Evolutionary conservation across 345 rosid genomes (phyloP), one percentile per base, ranked within the genome.

Genomic region (Populus tremula): DNA sequence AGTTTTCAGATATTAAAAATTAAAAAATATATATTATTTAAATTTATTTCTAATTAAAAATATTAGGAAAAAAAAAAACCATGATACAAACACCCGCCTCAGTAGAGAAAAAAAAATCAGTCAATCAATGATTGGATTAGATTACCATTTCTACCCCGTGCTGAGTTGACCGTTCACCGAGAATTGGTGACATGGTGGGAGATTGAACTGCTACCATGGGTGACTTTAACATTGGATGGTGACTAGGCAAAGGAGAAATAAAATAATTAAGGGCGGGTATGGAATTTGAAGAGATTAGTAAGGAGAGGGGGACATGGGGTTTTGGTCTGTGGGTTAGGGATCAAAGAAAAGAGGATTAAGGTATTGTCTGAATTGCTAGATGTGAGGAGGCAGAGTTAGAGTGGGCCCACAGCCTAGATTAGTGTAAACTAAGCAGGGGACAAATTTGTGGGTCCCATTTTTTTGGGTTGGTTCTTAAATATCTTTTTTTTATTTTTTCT

Each of bases 261-360:
- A 17, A 27, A 27, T 10, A 25, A 13, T 2, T 7, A 31, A 14
- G 61, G 70, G 70, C 11, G 8, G 71, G 36, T 18, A 33, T 25
- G 53, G 81, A 21, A n/a, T 49, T 17, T n/a, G 1, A n/a, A 17
- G 16, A 8, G 71, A 70, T 39, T 23, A 36, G 6, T 4, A 47
- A 5, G 27, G 31, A n/a, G 76, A n/a, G 18, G 29, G 75, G 61
- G 76, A 25, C 38, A 29, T 5, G 66, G 77, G 39, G 33, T 0
- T 69, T 35, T 69, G 83, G 89, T 81, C 86, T 72, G 84, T 75
- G 82, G 87, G 83, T 74, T 79, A 79, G 87, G 87, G 82, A 73
- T 84, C 84, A 74, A 53, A 64, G 27, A 73, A 39, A 16, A 38
- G 41, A 80, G 21, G 77, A 49, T 82, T 76, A 79, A 74, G 83